Evolutionary conservation across 2,329 filamentous ascomycete species (phyloP).

Genomic region (Microthyrium microscopicum): DNA sequence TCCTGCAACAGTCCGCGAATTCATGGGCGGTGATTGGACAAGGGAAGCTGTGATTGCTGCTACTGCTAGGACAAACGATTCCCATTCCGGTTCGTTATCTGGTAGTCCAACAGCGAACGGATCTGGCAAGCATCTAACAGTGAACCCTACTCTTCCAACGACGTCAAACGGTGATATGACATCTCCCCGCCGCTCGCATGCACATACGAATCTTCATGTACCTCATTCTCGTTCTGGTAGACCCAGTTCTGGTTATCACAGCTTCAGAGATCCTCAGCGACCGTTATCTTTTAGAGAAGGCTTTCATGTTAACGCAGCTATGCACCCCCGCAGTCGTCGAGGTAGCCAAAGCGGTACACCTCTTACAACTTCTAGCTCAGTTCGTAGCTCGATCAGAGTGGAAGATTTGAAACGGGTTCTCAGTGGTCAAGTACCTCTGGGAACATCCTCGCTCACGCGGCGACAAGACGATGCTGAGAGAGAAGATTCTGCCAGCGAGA

Average conservation of each 20-base stretch:
- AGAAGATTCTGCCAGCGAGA: conserved; percentile 6
- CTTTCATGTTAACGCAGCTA: neutral
- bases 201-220: neutral
- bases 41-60: conserved; percentile 54
- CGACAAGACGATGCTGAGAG: conserved; percentile 3
- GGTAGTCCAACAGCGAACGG: conserved; percentile 29
- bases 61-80: conserved; percentile 43
- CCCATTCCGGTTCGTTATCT: conserved; percentile 56
- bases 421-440: conserved; percentile 10
- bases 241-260: conserved; percentile 1
- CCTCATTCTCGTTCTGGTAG: conserved; percentile 1
- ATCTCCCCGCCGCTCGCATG: conserved; percentile 1
- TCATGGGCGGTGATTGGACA: conserved; percentile 67
- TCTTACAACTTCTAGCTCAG: conserved; percentile 18
- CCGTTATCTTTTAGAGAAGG: neutral
- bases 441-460: too few relatives aligned
- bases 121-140: conserved; percentile 4
- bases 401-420: conserved; percentile 31
- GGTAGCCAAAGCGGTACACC: conserved; percentile 6
- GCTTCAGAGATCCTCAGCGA: conserved; percentile 1
- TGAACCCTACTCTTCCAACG: neutral
- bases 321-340: conserved; percentile 3
- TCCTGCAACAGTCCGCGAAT: conserved; percentile 50
- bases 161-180: neutral
- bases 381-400: conserved; percentile 23